Evolutionary conservation across 73 alveolate species (phyloP), one percentile per base, ranked within the genome.

Genomic region (Paramecium bursaria): DNA sequence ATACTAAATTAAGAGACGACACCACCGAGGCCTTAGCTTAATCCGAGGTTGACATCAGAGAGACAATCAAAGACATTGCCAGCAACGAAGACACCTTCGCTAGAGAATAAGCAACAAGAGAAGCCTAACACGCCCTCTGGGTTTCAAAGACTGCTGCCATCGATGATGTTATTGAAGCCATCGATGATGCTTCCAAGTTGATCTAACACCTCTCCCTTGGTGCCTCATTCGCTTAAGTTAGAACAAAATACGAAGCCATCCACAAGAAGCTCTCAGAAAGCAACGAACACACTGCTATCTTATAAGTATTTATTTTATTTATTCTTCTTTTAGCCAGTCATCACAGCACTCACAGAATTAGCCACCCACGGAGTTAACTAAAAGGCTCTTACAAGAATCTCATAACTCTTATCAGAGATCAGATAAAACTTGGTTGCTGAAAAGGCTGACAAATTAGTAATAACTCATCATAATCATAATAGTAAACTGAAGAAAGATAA

Each of bases 141-240:
- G 82, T 67, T 39, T 53, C 82, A 39, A 67, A 67, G 35, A 57
- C 44, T 14, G 82, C 53, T 17, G 82, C 82, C n/a, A 67, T 67
- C 3, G 82, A 67, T 19, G 89, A 79, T 17, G 89, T 73, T 39
- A 53, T 79, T 42, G 76, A 79, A n/a, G 82, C 89, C 46, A 42
- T 79, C 23, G 89, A 79, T 79, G 89, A 79, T 14, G 89, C 89
- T 22, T 27, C 89, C 14, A 79, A 50, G 33, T 55, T 79, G 48
- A 79, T 79, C 61, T 55, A 79, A 35, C 89, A 79, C 27, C 46
- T 79, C 60, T 44, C 57, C 35, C 85, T 53, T 42, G 89, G 89
- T 0, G 89, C 76, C 4, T 79, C 89, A 31, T 79, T 79, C 50
- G 89, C 89, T 7, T 25, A 79, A 54, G 17, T 79, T 7, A 79